Evolutionary conservation across 2,329 filamentous ascomycete species (phyloP).

Genomic region (Penicillium sp.): DNA sequence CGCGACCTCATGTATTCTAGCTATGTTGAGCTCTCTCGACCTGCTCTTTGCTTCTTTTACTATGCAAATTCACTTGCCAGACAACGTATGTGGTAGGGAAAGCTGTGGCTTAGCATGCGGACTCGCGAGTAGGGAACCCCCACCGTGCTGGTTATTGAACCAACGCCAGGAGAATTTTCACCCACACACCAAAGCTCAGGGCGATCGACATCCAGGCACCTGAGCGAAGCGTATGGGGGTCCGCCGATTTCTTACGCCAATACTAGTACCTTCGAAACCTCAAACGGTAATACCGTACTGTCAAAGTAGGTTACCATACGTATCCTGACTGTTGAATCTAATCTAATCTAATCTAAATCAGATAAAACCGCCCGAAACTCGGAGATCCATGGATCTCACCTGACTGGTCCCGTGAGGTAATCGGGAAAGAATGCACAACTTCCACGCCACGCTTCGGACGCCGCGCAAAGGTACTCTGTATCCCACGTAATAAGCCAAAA

Average conservation of each 20-base stretch:
- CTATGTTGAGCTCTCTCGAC: too few relatives aligned
- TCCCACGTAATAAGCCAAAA: constrained; percentile 13
- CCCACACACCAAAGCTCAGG: neutral
- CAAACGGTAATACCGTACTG: neutral
- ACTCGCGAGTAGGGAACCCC: neutral
- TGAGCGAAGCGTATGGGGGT: neutral
- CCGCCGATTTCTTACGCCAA: neutral
- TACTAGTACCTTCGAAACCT: neutral
- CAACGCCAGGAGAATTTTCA: neutral
- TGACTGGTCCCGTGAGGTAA: constrained; percentile 7
- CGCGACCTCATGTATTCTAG: too few relatives aligned
- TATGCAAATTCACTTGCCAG: too few relatives aligned
- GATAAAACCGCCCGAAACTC: constrained; percentile 22
- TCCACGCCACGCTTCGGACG: constrained; percentile 12
- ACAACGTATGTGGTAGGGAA: too few relatives aligned
- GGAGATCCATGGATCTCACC: constrained; percentile 20
- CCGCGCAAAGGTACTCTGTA: neutral
- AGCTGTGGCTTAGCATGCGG: neutral
- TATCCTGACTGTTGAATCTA: constrained; percentile 28
- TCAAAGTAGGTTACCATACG: neutral
- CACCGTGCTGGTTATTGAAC: neutral
- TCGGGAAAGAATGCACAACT: constrained; percentile 10
- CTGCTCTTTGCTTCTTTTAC: too few relatives aligned
- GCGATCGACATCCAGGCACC: neutral
- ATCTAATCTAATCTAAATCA: constrained; percentile 32